phyloP scores from a whole-genome alignment of 495 filamentous ascomycete genomes.

The Schizothecium vesticola region DNA sequence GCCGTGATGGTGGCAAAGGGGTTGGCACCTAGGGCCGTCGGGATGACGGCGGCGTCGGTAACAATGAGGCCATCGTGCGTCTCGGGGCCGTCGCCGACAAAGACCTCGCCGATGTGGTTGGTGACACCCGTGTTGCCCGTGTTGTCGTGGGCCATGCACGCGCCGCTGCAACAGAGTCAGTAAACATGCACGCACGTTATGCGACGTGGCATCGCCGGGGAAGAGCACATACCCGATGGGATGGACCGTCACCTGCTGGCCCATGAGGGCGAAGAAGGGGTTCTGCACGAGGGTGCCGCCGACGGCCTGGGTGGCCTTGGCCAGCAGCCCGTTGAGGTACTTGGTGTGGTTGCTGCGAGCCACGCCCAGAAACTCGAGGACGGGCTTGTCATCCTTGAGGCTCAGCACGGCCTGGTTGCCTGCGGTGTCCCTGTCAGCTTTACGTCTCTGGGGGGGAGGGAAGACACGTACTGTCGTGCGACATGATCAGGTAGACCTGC shows the following conservation, averaged over 20 bases:
- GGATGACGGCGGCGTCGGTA: conserved; percentile 59
- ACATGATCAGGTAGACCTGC: conserved; percentile 64
- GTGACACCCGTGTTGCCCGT: conserved; percentile 56
- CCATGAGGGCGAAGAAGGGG: conserved; percentile 51
- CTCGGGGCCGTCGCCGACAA: conserved; percentile 47
- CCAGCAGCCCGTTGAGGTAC: conserved; percentile 46
- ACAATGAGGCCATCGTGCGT: conserved; percentile 54
- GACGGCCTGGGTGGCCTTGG: conserved; percentile 48
- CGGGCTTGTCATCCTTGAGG: conserved; percentile 54
- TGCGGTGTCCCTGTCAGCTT: conserved; percentile 13
- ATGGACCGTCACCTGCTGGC: conserved; percentile 58
- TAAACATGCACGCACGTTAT: conserved; percentile 18
- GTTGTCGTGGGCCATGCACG: conserved; percentile 56
- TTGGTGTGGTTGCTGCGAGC: conserved; percentile 50
- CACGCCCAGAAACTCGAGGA: conserved; percentile 54
- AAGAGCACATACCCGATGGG: conserved; percentile 51
- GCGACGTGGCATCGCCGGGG: conserved; percentile 1
- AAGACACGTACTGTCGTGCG: neutral
- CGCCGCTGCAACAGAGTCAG: conserved; percentile 39
- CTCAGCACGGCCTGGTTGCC: conserved; percentile 56
- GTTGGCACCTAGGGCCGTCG: conserved; percentile 60
- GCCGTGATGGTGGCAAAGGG: conserved; percentile 67
- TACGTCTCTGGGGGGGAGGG: neutral
- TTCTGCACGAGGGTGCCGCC: conserved; percentile 54
- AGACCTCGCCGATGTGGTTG: conserved; percentile 57